A percentile compares a stretch with the other conserved stretches of the same genome.
These are phyloP conservation scores for Colletotrichum sp. DNA, from an alignment of 2,329 filamentous ascomycete genomes.

Conservation along the genomic window DNA sequence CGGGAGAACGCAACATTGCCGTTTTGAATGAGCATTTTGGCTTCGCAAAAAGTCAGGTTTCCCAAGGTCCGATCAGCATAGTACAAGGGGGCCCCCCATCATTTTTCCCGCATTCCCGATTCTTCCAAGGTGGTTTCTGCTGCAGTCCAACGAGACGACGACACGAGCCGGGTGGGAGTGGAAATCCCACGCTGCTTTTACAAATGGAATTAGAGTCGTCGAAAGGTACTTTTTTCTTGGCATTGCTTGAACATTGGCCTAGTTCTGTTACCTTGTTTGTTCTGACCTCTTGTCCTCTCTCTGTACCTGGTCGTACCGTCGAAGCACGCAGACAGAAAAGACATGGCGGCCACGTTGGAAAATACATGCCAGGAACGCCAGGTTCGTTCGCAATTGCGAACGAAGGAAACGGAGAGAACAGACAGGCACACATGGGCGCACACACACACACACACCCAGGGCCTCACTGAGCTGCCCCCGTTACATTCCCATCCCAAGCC, in stretches of 20 bases:
- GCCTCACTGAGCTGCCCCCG: not conserved
- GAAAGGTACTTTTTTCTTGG: not conserved
- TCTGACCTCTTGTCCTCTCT: not conserved
- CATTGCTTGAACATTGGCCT: not conserved
- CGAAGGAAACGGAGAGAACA: conserved; percentile 7
- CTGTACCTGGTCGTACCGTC: not conserved
- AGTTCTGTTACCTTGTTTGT: not conserved
- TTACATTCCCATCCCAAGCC: conserved; percentile 1
- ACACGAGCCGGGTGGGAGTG: conserved; percentile 14
- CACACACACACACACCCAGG: not conserved
- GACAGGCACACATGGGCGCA: not conserved
- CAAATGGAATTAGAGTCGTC: not conserved
- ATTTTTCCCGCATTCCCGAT: conserved; percentile 2
- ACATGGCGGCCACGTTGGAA: not conserved
- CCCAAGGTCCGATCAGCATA: not conserved
- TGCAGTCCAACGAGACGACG: conserved; percentile 17
- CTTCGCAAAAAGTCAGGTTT: not conserved
- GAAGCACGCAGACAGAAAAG: not conserved
- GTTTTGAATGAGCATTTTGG: not conserved
- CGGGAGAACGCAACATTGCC: not conserved
- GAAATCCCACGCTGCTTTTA: conserved; percentile 17
- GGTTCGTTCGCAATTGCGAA: conserved; percentile 21
- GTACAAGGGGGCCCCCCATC: not conserved
- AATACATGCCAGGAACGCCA: conserved; percentile 1
- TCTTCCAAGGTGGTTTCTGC: not conserved